Conservation (phyloP, 768 basidiomycete genomes). For the Lactifluus subvellereus region DNA sequence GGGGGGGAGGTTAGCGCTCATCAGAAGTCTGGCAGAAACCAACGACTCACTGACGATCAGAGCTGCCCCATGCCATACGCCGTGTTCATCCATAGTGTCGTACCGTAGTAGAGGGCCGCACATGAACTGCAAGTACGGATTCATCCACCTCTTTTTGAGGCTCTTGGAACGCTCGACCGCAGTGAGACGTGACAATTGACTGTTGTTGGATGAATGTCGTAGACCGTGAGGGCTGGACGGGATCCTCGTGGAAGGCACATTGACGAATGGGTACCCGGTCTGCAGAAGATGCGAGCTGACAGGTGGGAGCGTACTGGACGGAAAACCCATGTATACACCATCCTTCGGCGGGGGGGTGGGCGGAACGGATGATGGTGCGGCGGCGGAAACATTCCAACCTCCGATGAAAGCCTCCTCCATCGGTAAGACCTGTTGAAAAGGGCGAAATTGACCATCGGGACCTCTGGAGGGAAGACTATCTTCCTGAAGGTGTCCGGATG, state of each 20-base stretch:
- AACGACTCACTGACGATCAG: conserved; percentile 75
- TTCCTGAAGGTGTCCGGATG: conserved; percentile 27
- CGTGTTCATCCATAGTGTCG: conserved; percentile 74
- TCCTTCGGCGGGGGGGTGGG: conserved; percentile 52
- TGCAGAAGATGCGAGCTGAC: conserved; percentile 13
- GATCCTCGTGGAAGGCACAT: neutral
- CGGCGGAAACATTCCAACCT: conserved; percentile 38
- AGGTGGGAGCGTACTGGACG: neutral
- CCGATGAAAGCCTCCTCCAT: conserved; percentile 59
- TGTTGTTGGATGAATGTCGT: conserved; percentile 26
- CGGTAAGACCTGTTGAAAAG: conserved; percentile 55
- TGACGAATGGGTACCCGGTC: conserved; percentile 10
- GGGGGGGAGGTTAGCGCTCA: neutral
- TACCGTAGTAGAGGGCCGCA: conserved; percentile 86
- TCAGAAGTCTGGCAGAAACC: neutral
- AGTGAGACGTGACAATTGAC: conserved; percentile 44
- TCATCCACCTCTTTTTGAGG: conserved; percentile 58
- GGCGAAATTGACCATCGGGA: conserved; percentile 45
- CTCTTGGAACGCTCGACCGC: conserved; percentile 62
- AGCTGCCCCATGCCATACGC: conserved; percentile 83
- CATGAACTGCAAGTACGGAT: conserved; percentile 86
- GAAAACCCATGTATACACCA: neutral
- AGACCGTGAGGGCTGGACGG: conserved; percentile 11
- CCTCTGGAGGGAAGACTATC: conserved; percentile 33
- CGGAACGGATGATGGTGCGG: conserved; percentile 29